Evolutionary conservation across 306 rosid species (phyloP), one percentile per base, ranked within the genome.

Genomic region (Comarum palustre): DNA sequence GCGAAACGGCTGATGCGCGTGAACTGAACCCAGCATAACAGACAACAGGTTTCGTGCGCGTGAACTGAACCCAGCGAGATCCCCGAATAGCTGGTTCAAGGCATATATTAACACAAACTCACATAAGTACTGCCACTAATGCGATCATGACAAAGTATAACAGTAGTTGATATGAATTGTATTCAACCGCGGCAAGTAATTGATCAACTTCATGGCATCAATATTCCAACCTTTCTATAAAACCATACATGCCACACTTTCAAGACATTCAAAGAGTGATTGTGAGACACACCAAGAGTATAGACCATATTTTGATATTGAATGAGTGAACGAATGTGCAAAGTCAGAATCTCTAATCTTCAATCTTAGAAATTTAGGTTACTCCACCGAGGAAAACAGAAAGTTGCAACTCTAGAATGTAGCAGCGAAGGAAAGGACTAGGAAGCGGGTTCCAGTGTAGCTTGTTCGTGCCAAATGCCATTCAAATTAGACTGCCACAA

Each of bases 401-500:
- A 38, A 5, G 52, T 46, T 67, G 51, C 55, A 55, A 27, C 38
- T 15, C 12, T 12, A 25, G 14, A 39, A 67, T 42, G 38, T 45
- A 43, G 52, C 70, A 65, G 27, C 0, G 61, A 47, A 46, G 20
- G 32, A 50, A 42, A 36, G 32, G 75, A 67, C 86, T 91, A 91
- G 46, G 84, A 75, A 73, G 90, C 85, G 82, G 91, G 89, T 79
- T 85, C 85, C 75, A 94, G 79, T 39, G 95, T 81, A 69, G 99
- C 92, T 73, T 86, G 90, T 82, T 88, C 96, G 51, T 91, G 96
- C 99, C 99, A 91, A 69, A 78, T 58, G 13, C 99, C 97, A 46
- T 87, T 89, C 72, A 94, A 84, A 76, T 87, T 91, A 43, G 96
- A 85, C 81, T 94, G 97, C 97, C 97, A 94, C 76, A 94, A 74